phyloP scores from a whole-genome alignment of 306 rosid species.

The Acacia crassicarpa region DNA sequence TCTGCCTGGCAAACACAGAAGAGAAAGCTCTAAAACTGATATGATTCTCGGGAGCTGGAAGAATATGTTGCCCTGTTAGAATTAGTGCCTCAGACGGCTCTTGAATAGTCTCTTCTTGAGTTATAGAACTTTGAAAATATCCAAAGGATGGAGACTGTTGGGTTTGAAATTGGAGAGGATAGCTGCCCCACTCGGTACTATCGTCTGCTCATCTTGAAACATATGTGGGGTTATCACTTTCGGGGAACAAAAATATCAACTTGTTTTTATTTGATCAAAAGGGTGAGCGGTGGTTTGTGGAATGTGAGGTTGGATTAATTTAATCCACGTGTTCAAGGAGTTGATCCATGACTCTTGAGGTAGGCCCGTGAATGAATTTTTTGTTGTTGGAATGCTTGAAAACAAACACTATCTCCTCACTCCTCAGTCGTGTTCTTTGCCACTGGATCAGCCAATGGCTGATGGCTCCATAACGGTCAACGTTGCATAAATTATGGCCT shows the following conservation, averaged over 20 bases:
- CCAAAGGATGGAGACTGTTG: not conserved
- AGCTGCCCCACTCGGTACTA: not conserved
- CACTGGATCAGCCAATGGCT: not conserved
- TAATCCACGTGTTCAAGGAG: not conserved
- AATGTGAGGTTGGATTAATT: not conserved
- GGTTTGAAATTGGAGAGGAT: not conserved
- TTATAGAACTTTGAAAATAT: not conserved
- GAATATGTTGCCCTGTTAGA: not conserved
- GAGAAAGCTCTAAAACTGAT: not conserved
- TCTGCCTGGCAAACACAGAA: not conserved
- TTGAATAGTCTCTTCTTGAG: not conserved
- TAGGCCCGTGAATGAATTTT: not conserved
- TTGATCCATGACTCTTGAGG: not conserved
- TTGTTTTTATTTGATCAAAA: not conserved
- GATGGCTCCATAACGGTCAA: not conserved
- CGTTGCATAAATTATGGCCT: not conserved
- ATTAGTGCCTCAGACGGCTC: not conserved
- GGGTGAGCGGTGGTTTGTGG: constrained; percentile 26
- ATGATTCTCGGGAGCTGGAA: not conserved
- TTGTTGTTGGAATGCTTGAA: not conserved
- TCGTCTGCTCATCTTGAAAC: not conserved
- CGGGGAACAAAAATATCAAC: not conserved
- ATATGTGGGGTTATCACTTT: not conserved
- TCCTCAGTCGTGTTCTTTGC: not conserved
- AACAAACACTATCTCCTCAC: not conserved